A percentile compares a stretch with the other conserved stretches of the same genome.
These are phyloP conservation scores for Kwoniella sp. DNA, from an alignment of 768 basidiomycete genomes.

Conservation along the genomic window DNA sequence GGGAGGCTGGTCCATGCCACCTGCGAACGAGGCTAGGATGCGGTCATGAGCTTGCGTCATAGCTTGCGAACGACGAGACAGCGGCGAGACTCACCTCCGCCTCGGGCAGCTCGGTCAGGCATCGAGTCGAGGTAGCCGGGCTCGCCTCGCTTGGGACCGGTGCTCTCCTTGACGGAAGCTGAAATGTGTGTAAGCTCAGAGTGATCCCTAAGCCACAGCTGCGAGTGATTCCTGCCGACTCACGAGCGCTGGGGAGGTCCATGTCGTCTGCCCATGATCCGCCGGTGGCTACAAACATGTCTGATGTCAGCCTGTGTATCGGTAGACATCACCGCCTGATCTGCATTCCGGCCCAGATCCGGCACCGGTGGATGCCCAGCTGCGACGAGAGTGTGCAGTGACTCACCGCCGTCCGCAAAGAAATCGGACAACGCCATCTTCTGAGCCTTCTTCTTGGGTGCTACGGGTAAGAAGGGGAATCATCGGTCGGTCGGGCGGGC, in stretches of 20 bases:
- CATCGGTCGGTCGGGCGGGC: too few relatives aligned
- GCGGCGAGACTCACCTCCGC: constrained; percentile 5
- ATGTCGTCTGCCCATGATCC: constrained; percentile 99
- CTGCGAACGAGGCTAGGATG: constrained; percentile 19
- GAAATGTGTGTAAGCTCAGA: constrained; percentile 1
- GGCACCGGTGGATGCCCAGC: too few relatives aligned
- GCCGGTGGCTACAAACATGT: constrained; percentile 50
- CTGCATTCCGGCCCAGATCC: too few relatives aligned
- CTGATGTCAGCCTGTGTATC: background rate
- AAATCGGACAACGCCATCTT: constrained; percentile 92
- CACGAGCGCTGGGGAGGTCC: constrained; percentile 94
- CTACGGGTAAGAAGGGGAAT: too few relatives aligned
- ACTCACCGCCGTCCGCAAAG: constrained; percentile 76
- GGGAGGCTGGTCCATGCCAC: constrained; percentile 54
- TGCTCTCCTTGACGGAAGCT: constrained; percentile 43
- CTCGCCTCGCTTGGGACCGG: constrained; percentile 42
- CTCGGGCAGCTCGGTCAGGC: constrained; percentile 37
- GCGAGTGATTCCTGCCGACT: constrained; percentile 53
- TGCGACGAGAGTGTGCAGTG: too few relatives aligned
- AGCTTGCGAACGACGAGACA: background rate
- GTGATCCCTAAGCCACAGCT: background rate
- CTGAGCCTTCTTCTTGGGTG: constrained; percentile 77
- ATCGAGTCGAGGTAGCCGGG: constrained; percentile 50
- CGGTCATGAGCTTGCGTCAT: background rate
- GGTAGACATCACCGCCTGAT: background rate